These are phyloP conservation scores for Gossypium lobatum DNA, from an alignment of 441 rosid genomes.

Conservation along the genomic window DNA sequence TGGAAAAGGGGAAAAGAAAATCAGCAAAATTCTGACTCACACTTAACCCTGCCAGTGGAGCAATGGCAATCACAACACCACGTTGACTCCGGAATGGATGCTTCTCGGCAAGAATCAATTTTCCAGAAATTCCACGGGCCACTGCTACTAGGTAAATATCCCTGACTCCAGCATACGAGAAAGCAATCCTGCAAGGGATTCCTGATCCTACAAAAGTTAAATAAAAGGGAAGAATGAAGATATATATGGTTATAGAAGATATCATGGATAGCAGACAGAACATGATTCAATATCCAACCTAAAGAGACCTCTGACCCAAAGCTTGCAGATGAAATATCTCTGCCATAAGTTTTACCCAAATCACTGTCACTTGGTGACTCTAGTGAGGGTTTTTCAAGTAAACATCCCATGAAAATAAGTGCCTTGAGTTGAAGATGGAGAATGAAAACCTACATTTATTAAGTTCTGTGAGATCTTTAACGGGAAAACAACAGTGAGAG, in stretches of 20 bases:
- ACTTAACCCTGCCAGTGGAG: conserved; percentile 58
- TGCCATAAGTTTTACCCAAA: conserved; percentile 34
- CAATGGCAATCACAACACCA: conserved; percentile 56
- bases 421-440: conserved; percentile 63
- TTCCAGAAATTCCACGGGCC: conserved; percentile 44
- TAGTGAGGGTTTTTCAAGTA: conserved; percentile 34
- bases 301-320: conserved; percentile 65
- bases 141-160: conserved; percentile 49
- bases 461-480: conserved; percentile 13
- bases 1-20: neutral
- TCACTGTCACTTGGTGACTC: conserved; percentile 23
- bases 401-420: conserved; percentile 34
- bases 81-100: conserved; percentile 63
- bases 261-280: neutral
- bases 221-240: conserved; percentile 8
- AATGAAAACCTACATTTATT: conserved; percentile 35
- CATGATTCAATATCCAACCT: conserved; percentile 32
- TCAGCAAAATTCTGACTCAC: conserved; percentile 30
- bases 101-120: conserved; percentile 60
- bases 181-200: conserved; percentile 54
- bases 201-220: conserved; percentile 47
- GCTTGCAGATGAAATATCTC: conserved; percentile 49
- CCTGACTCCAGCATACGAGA: conserved; percentile 57
- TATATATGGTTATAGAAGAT: conserved; percentile 12
- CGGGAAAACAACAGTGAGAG: neutral